These are phyloP conservation scores for Ascochyta lentis DNA, from an alignment of 2,329 filamentous ascomycete genomes.

Conservation along the genomic window DNA sequence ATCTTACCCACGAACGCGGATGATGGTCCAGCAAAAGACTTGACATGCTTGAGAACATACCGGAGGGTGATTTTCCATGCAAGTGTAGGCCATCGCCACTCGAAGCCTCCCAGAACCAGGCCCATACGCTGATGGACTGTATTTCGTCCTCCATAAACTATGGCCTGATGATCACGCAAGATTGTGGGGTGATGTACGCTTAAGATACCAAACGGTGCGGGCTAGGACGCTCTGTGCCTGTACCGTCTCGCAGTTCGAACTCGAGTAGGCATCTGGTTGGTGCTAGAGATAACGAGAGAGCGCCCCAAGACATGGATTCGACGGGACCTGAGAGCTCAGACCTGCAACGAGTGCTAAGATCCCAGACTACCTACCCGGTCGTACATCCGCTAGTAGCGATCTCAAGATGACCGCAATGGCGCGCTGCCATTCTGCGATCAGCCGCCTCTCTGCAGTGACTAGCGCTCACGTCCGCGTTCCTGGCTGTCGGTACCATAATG, in stretches of 20 bases:
- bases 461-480: conserved; percentile 35
- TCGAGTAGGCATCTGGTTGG: conserved; percentile 8
- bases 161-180: conserved; percentile 18
- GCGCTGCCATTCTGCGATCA: conserved; percentile 11
- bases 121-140: background rate
- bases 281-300: conserved; percentile 16
- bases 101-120: background rate
- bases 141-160: conserved; percentile 1
- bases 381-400: conserved; percentile 10
- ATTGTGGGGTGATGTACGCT: conserved; percentile 17
- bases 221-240: conserved; percentile 2
- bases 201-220: background rate
- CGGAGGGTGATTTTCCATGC: background rate
- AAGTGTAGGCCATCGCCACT: background rate
- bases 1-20: conserved; percentile 6
- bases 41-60: conserved; percentile 1
- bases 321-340: conserved; percentile 14
- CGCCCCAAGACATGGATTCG: conserved; percentile 10
- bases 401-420: conserved; percentile 2
- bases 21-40: conserved; percentile 3
- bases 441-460: conserved; percentile 8
- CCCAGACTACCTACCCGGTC: conserved; percentile 7
- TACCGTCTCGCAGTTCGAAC: conserved; percentile 4
- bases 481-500: conserved; percentile 21
- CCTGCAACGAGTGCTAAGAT: conserved; percentile 12